Percentiles rank a stretch among this genome's conserved stretches.
These are phyloP conservation scores for Termitomyces sp. DNA, from an alignment of 768 basidiomycete species.

Conservation along the genomic window DNA sequence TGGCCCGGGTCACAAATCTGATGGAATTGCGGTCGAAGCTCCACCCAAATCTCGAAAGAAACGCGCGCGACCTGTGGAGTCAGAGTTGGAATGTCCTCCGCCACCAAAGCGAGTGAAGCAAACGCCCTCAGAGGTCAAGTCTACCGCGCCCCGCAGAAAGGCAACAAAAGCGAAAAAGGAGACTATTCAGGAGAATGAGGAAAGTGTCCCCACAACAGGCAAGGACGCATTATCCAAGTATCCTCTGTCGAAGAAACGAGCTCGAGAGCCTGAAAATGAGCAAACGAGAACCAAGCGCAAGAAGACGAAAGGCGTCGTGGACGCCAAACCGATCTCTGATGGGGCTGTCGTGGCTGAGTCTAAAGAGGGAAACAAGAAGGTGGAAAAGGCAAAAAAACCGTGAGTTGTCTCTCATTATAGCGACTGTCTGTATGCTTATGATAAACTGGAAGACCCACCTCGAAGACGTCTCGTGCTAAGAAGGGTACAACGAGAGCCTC, in stretches of 20 bases:
- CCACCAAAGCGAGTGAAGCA: neutral
- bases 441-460: neutral
- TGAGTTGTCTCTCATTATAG: neutral
- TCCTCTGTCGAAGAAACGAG: conserved; percentile 4
- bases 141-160: neutral
- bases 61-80: neutral
- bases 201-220: too few species aligned
- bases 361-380: neutral
- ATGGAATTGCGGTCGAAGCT: neutral
- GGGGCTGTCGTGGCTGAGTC: neutral
- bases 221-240: neutral
- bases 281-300: neutral
- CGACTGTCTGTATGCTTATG: neutral
- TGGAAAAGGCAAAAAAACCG: conserved; percentile 3
- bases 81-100: neutral
- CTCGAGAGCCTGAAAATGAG: conserved; percentile 3
- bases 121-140: neutral
- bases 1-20: neutral
- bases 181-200: neutral
- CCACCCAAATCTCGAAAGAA: neutral
- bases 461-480: neutral
- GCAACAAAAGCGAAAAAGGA: neutral
- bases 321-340: neutral
- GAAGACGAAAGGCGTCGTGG: neutral
- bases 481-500: neutral